Conservation (phyloP, 148 eudicot genomes). For the Rhododendron ovatum region DNA sequence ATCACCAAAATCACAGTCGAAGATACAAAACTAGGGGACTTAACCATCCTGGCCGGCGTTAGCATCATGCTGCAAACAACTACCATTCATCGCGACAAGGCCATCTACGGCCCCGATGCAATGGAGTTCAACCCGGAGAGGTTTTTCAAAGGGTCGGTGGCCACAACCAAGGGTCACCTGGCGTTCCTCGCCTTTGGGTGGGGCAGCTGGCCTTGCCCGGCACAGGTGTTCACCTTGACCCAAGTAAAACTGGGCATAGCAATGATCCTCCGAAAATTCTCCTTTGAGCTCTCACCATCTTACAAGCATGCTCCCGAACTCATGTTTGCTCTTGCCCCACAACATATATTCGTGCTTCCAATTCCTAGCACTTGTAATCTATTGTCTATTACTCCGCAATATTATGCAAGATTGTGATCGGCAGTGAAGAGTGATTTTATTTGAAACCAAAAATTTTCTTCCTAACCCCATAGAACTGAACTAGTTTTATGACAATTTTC, state of each 20-base stretch:
- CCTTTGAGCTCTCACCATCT: background rate
- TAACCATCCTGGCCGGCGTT: background rate
- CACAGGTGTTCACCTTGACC: background rate
- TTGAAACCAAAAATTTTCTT: too few relatives aligned
- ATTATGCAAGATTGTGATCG: too few relatives aligned
- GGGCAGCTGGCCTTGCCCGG: background rate
- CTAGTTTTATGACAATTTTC: too few relatives aligned
- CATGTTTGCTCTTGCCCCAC: background rate
- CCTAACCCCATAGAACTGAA: too few relatives aligned
- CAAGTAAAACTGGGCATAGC: background rate
- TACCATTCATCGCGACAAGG: background rate
- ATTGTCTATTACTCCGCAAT: too few relatives aligned
- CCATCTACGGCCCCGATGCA: background rate
- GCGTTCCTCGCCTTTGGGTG: background rate
- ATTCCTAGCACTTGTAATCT: too few relatives aligned
- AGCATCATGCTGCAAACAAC: background rate
- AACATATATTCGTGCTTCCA: background rate
- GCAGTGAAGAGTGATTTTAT: too few relatives aligned
- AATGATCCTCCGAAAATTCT: background rate
- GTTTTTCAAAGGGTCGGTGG: background rate
- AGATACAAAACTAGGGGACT: too few relatives aligned
- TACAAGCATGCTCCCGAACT: background rate
- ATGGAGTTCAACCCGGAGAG: background rate
- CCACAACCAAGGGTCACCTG: background rate
- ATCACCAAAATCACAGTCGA: too few relatives aligned